phyloP scores from a whole-genome alignment of 495 filamentous ascomycete species.

The Trichoderma erinaceum region DNA sequence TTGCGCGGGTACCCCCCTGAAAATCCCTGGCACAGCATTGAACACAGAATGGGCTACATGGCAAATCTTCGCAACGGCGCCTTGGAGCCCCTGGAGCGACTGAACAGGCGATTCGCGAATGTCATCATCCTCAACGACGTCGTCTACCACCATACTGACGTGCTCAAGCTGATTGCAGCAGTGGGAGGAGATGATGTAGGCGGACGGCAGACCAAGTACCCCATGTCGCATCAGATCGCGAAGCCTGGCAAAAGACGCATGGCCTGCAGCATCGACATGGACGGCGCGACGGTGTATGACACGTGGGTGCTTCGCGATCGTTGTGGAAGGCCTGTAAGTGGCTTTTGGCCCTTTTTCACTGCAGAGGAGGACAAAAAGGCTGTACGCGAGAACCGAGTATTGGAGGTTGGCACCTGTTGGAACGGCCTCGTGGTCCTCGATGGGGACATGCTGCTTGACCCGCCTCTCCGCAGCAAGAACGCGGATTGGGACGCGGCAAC shows the following conservation, averaged over 20 bases:
- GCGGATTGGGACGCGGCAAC: not conserved
- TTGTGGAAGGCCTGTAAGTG: not conserved
- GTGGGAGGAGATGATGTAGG: constrained; percentile 3
- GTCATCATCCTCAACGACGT: not conserved
- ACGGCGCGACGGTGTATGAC: constrained; percentile 9
- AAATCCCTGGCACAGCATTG: not conserved
- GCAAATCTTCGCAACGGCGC: constrained; percentile 10
- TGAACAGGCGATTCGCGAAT: constrained; percentile 2
- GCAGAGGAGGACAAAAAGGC: not conserved
- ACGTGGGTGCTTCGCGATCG: constrained; percentile 10
- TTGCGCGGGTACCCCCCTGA: not conserved
- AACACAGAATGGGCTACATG: constrained; percentile 8
- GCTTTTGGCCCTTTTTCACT: constrained; percentile 8
- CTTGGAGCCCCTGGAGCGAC: not conserved
- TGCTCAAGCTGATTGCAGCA: not conserved
- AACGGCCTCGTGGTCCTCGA: constrained; percentile 11
- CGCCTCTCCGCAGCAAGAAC: not conserved
- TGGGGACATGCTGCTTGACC: constrained; percentile 9
- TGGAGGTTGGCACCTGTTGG: constrained; percentile 8
- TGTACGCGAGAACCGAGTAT: not conserved
- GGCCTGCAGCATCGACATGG: constrained; percentile 11
- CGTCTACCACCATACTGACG: constrained; percentile 1
- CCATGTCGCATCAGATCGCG: not conserved
- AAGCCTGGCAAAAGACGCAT: not conserved
- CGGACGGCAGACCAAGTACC: not conserved